These are phyloP conservation scores for Areca catechu DNA, from an alignment of 176 grass and related monocot genomes.

Conservation along the genomic window DNA sequence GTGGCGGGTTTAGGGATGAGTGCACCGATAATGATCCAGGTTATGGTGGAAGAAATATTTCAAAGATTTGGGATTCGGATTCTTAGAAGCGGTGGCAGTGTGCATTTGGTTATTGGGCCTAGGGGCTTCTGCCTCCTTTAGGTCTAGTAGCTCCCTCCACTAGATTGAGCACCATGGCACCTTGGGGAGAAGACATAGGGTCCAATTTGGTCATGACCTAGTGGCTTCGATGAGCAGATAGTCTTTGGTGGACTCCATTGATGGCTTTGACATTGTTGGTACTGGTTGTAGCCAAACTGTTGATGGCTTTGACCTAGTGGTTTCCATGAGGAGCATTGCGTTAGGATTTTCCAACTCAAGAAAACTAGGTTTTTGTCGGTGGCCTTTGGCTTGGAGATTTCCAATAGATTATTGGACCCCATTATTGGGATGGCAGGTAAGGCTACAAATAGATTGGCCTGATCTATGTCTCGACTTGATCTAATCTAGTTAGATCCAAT, in stretches of 20 bases:
- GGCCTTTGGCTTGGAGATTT: constrained; percentile 24
- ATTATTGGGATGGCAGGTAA: background rate
- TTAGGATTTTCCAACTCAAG: too few species aligned
- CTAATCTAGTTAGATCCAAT: too few species aligned
- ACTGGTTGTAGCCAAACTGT: constrained; percentile 34
- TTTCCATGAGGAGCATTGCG: constrained; percentile 70
- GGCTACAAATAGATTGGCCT: too few species aligned
- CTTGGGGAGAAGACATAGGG: constrained; percentile 85
- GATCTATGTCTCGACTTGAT: too few species aligned
- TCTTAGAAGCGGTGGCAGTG: background rate
- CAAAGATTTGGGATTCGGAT: constrained; percentile 10
- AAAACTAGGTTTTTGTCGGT: constrained; percentile 53
- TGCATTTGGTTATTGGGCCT: constrained; percentile 24
- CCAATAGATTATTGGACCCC: too few species aligned
- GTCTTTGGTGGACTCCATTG: constrained; percentile 9
- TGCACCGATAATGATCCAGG: constrained; percentile 9
- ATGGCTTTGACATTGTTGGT: background rate
- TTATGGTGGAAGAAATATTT: constrained; percentile 64
- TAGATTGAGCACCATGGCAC: constrained; percentile 76
- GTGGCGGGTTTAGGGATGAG: constrained; percentile 37
- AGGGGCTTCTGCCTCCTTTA: constrained; percentile 30
- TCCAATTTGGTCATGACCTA: constrained; percentile 20
- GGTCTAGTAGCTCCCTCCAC: constrained; percentile 65
- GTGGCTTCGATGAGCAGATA: constrained; percentile 8
- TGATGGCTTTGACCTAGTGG: too few species aligned